Conservation (phyloP, 2,329 filamentous ascomycete species). For the Hyphodiscus sp. region DNA sequence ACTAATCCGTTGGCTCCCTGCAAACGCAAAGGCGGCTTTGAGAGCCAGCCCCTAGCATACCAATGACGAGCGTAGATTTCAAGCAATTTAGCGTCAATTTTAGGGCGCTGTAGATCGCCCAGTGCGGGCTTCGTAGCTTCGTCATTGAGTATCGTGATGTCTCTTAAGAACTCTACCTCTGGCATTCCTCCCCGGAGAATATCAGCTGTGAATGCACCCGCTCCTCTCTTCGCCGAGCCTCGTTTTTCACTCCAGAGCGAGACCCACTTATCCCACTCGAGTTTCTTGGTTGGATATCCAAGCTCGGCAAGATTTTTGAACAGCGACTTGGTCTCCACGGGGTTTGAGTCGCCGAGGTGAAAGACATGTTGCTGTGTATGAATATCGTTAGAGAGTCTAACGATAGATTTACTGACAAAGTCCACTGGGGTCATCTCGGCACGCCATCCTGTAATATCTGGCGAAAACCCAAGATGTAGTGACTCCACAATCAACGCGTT, state of each 20-base stretch:
- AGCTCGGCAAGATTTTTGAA: slow-evolving; percentile 60
- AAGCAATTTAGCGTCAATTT: slow-evolving; percentile 63
- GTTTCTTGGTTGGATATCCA: slow-evolving; percentile 61
- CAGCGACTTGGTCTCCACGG: slow-evolving; percentile 57
- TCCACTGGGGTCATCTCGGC: slow-evolving; percentile 82
- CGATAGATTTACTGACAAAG: slow-evolving; percentile 69
- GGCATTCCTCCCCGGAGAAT: slow-evolving; percentile 79
- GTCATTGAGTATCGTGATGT: slow-evolving; percentile 69
- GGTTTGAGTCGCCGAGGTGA: slow-evolving; percentile 68
- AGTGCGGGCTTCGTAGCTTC: slow-evolving; percentile 57
- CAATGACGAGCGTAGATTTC: slow-evolving; percentile 76
- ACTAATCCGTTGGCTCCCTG: slow-evolving; percentile 38
- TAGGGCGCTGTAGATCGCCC: slow-evolving; percentile 52
- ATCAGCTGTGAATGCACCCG: slow-evolving; percentile 70
- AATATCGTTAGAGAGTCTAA: slow-evolving; percentile 60
- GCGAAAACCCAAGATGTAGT: slow-evolving; percentile 62
- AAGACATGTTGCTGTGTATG: slow-evolving; percentile 59
- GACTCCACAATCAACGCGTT: slow-evolving; percentile 74
- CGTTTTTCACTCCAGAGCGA: slow-evolving; percentile 66
- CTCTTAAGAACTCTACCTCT: slow-evolving; percentile 61
- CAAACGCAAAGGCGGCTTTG: slow-evolving; percentile 50
- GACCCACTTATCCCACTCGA: slow-evolving; percentile 70
- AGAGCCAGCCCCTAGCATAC: slow-evolving; percentile 73
- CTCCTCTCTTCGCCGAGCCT: slow-evolving; percentile 55
- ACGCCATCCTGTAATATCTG: slow-evolving; percentile 67